Evolutionary conservation across 208 protist species (phyloP), one percentile per base, ranked within the genome.

Genomic region (Leptomonas seymouri): DNA sequence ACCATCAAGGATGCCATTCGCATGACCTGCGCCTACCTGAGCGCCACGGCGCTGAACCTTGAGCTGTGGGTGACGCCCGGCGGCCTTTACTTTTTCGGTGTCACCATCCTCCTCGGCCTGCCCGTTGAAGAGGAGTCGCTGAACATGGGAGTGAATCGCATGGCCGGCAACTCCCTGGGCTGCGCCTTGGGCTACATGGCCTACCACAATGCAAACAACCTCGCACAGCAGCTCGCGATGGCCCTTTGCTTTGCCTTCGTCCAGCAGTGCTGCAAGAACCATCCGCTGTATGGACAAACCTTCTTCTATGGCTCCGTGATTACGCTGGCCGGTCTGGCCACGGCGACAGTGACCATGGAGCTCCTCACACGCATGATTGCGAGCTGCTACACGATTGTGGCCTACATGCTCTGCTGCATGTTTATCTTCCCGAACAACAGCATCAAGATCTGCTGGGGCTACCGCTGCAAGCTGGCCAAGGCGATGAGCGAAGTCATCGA

Each of bases 341-440:
- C 78, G 23, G 66, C 72, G 30, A 56, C 69, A n/a, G 41, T 68
- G 25, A 74, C 62, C 1, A 44, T 74, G 49, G 72, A 79, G 63
- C 50, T 83, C 11, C 61, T 83, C 12, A 76, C 65, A 8, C 85
- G 85, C 55, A 31, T 85, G 21, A 49, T 85, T 16, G 78, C 75
- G 18, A 83, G 73, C 64, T 28, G 36, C 41, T 86, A 85, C 55
- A 71, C 78, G 25, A 69, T 87, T 11, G 61, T 81, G 27, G 70
- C 72, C 54, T 90, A 85, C 69, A 78, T 81, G 46, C 62, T 81
- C 34, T 80, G 78, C 59, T 80, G 80, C 56, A 80, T 85, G 41
- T 69, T 90, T 49, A 74, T 90, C 62, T 90, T 90, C 61, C 85
- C 81, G 11, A 77, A 80, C 55, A 84, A 85, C 68, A 61, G 81